Evolutionary conservation across 495 filamentous ascomycete species (phyloP), one percentile per base, ranked within the genome.

Genomic region (Xylaria flabelliformis): DNA sequence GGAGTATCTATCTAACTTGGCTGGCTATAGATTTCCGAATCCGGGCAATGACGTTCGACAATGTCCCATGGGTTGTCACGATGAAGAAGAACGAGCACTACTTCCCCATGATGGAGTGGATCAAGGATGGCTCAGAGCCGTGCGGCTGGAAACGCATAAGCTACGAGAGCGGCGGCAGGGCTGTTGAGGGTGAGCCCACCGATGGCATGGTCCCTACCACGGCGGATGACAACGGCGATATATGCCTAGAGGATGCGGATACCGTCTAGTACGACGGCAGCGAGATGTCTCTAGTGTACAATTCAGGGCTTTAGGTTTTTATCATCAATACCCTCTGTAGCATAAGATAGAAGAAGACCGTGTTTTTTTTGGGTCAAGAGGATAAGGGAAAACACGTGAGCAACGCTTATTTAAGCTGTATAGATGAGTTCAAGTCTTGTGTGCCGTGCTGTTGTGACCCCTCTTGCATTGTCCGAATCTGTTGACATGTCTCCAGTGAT

Each of bases 51-150:
- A 98, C 96, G 2, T 99, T 98, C 77, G 96, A 99, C 79, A 97
- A 96, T 73, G 94, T 98, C 19, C 95, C 94, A 17, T 99, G 95
- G 92, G 93, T 98, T 32, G 92, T 96, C 24, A 98, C 95, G 34
- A 98, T 99, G 91, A 99, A 99, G 90, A 99, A 99, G 90, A 97
- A 97, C 80, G 97, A 99, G 80, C 96, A 99, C 81, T 99, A 99
- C 79, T 97, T 97, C 87, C 93, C 94, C 13, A 95, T 93, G 71
- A 91, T 93, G 79, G 94, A 97, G 80, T 94, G 93, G 80, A 87
- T 92, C 77, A 94, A 95, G 77, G 92, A 95, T 66, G 74, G 84
- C 12, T 82, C 83, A 8, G 84, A 88, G 66, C 82, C 84, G 0
- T 87, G 86, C 51, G 92, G 92, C 41, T 95, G 93, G 93, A 85